These are phyloP conservation scores for Penicillium maclennaniae DNA, from an alignment of 495 filamentous ascomycete genomes.

Conservation along the genomic window DNA sequence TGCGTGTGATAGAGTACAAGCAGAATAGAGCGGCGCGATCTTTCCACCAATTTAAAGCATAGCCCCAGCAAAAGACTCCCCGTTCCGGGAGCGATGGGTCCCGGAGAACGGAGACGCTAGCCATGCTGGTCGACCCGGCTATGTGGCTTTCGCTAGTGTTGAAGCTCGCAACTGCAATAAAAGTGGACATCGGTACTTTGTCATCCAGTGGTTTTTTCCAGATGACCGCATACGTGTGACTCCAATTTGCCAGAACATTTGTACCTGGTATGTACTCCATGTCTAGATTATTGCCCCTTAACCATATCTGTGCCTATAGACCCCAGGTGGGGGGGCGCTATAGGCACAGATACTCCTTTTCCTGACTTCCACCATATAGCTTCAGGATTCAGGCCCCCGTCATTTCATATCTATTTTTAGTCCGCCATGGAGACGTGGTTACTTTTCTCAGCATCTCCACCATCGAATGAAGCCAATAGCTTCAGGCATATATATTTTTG, in stretches of 20 bases:
- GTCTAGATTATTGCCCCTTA: not conserved
- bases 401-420: slow-evolving; percentile 4
- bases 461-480: not conserved
- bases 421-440: slow-evolving; percentile 1
- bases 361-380: not conserved
- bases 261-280: not conserved
- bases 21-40: slow-evolving; percentile 24
- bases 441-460: not conserved
- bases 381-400: not conserved
- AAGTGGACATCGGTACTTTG: not conserved
- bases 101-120: slow-evolving; percentile 11
- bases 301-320: too few relatives aligned
- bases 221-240: not conserved
- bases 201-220: not conserved
- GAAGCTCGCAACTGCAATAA: not conserved
- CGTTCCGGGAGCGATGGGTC: slow-evolving; percentile 8
- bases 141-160: slow-evolving; percentile 9
- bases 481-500: not conserved
- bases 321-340: too few relatives aligned
- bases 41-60: slow-evolving; percentile 28
- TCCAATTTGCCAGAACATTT: not conserved
- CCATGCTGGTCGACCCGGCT: slow-evolving; percentile 12
- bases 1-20: slow-evolving; percentile 39
- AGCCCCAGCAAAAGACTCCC: slow-evolving; percentile 26
- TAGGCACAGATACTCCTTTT: too few relatives aligned